Conservation (phyloP, 306 rosid genomes). For the Prunus mira region DNA sequence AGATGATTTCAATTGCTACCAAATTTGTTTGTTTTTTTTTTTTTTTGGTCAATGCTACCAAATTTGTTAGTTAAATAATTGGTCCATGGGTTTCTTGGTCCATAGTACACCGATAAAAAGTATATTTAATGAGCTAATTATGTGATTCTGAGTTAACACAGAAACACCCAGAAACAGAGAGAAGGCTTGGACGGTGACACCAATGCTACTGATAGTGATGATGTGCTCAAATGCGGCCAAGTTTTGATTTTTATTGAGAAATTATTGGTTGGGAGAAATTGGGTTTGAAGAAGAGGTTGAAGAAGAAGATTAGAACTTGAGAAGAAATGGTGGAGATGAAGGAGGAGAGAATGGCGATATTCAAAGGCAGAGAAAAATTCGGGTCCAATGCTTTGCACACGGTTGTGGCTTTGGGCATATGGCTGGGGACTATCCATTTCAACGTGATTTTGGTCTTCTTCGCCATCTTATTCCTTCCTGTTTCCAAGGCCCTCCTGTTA, state of each 20-base stretch:
- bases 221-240: neutral
- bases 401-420: slow-evolving; percentile 48
- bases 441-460: slow-evolving; percentile 39
- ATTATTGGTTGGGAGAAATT: neutral
- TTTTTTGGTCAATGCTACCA: neutral
- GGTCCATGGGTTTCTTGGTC: neutral
- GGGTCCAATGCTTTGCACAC: slow-evolving; percentile 20
- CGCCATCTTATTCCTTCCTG: slow-evolving; percentile 56
- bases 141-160: neutral
- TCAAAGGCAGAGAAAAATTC: slow-evolving; percentile 35
- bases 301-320: neutral
- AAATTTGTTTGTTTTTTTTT: neutral
- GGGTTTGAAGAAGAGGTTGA: neutral
- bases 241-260: neutral
- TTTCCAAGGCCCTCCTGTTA: slow-evolving; percentile 57
- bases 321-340: neutral
- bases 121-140: neutral
- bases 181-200: neutral
- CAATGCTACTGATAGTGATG: neutral
- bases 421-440: slow-evolving; percentile 80
- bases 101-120: neutral
- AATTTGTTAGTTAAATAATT: neutral
- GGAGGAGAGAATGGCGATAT: slow-evolving; percentile 19
- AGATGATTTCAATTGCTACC: neutral
- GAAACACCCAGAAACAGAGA: neutral